A percentile compares a stretch with the other conserved stretches of the same genome.
These are phyloP conservation scores for Aspergillus brasiliensis DNA, from an alignment of 2,329 filamentous ascomycete genomes.

Conservation along the genomic window DNA sequence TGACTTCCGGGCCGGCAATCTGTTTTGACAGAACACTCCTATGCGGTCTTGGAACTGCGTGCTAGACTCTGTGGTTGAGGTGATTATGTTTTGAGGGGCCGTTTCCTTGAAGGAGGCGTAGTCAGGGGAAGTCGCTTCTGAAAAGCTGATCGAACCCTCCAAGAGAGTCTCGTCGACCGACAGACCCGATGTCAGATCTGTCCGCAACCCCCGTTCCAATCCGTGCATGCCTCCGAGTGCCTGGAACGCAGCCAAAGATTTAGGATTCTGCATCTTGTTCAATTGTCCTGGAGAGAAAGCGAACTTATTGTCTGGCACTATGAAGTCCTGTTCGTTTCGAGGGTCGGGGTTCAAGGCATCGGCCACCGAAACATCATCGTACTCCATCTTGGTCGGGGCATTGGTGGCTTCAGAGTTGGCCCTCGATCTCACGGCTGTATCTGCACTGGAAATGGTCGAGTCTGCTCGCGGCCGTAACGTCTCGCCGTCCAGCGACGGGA, in stretches of 20 bases:
- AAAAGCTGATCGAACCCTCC: conserved; percentile 68
- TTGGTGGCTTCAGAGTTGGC: conserved; percentile 34
- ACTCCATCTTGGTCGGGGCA: conserved; percentile 24
- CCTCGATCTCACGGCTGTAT: conserved; percentile 37
- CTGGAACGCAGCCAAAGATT: conserved; percentile 79
- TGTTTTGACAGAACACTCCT: conserved; percentile 62
- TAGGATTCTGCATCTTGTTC: conserved; percentile 85
- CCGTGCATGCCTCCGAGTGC: conserved; percentile 76
- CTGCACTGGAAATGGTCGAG: conserved; percentile 41
- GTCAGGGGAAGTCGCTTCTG: conserved; percentile 59
- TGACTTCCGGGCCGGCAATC: conserved; percentile 64
- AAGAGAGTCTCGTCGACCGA: conserved; percentile 73
- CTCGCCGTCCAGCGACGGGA: conserved; percentile 44
- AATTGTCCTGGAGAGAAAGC: conserved; percentile 78
- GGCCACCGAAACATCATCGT: conserved; percentile 41
- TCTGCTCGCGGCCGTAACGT: conserved; percentile 47
- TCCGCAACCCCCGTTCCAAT: conserved; percentile 75
- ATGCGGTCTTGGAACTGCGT: conserved; percentile 58
- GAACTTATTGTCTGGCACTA: conserved; percentile 77
- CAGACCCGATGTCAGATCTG: conserved; percentile 71
- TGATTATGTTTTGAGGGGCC: not conserved
- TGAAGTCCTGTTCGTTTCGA: conserved; percentile 74
- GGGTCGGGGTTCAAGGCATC: conserved; percentile 74
- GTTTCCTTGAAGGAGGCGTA: conserved; percentile 11
- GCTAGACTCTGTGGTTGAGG: conserved; percentile 17